Percentiles rank a stretch among this genome's conserved stretches.
These are phyloP conservation scores for Pholiota adiposa DNA, from an alignment of 1,284 basidiomycete genomes.

Conservation along the genomic window DNA sequence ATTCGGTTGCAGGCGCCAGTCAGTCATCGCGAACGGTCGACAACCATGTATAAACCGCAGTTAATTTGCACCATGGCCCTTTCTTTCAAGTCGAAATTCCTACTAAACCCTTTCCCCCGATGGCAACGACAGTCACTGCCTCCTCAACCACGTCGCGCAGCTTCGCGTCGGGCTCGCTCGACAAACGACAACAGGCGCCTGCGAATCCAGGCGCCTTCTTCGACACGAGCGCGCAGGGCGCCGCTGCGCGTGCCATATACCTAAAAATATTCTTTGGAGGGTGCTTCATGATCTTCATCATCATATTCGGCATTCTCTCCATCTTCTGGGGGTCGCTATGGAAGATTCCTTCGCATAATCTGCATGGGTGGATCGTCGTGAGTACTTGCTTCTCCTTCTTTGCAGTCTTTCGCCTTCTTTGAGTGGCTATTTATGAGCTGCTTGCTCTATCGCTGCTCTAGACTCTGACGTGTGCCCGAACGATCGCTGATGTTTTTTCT, in stretches of 20 bases:
- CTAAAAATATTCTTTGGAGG: constrained; percentile 39
- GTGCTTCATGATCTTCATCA: constrained; percentile 33
- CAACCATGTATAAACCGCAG: not conserved
- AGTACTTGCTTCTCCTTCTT: not conserved
- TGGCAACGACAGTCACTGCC: not conserved
- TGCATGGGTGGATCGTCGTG: constrained; percentile 48
- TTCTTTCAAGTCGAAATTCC: no score
- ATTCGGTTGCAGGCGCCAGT: no score
- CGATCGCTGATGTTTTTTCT: not conserved
- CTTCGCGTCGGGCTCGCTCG: not conserved
- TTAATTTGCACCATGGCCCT: not conserved
- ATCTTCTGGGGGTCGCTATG: constrained; percentile 59
- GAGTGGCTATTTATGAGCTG: not conserved
- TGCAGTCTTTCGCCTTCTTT: not conserved
- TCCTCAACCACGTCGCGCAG: not conserved
- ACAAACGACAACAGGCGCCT: no score
- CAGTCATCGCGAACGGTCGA: no score
- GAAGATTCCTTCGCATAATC: constrained; percentile 40
- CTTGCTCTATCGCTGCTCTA: not conserved
- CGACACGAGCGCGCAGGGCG: constrained; percentile 27
- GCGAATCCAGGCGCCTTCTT: constrained; percentile 24
- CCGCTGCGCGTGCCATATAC: constrained; percentile 38
- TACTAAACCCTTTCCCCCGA: not conserved
- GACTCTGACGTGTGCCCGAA: not conserved
- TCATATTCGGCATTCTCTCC: constrained; percentile 46